These are phyloP conservation scores for Amauroascus verrucosus DNA, from an alignment of 2,329 filamentous ascomycete genomes.

Conservation along the genomic window DNA sequence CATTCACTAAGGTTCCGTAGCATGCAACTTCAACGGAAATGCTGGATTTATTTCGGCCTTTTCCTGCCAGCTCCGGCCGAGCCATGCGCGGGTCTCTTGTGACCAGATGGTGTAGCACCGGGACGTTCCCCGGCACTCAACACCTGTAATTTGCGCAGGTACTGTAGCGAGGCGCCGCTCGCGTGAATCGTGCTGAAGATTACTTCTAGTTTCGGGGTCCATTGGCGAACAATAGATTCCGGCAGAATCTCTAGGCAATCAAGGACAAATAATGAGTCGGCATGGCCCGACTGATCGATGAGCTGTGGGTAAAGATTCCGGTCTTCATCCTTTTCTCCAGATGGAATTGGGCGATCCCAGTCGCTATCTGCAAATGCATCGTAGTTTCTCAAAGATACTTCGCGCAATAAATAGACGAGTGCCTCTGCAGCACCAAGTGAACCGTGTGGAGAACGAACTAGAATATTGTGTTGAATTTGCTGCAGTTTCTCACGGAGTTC, in stretches of 20 bases:
- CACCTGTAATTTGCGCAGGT: constrained; percentile 26
- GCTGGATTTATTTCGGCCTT: constrained; percentile 24
- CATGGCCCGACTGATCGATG: constrained; percentile 21
- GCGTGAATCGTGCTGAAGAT: constrained; percentile 37
- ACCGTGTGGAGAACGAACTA: constrained; percentile 28
- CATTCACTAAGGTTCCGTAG: too few species aligned
- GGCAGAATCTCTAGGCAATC: constrained; percentile 31
- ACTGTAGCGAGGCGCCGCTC: constrained; percentile 30
- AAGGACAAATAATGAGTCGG: constrained; percentile 27
- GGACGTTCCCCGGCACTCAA: constrained; percentile 22
- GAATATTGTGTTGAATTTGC: constrained; percentile 27
- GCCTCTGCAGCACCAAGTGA: constrained; percentile 30
- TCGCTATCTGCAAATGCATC: constrained; percentile 31
- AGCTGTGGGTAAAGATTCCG: constrained; percentile 36
- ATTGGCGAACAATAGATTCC: constrained; percentile 24
- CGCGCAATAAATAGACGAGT: constrained; percentile 31
- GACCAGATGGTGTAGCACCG: constrained; percentile 16
- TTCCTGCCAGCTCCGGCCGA: constrained; percentile 23
- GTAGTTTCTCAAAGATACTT: constrained; percentile 30
- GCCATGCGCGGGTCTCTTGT: constrained; percentile 27
- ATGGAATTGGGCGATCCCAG: constrained; percentile 27
- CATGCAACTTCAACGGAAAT: too few species aligned
- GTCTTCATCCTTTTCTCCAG: constrained; percentile 32
- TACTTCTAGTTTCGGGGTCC: constrained; percentile 22
- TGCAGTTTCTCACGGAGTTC: constrained; percentile 25